Percentiles rank a stretch among this genome's conserved stretches.
Evolutionary conservation across 1,284 basidiomycete species (phyloP).

Genomic region (Puccinia coronata): DNA sequence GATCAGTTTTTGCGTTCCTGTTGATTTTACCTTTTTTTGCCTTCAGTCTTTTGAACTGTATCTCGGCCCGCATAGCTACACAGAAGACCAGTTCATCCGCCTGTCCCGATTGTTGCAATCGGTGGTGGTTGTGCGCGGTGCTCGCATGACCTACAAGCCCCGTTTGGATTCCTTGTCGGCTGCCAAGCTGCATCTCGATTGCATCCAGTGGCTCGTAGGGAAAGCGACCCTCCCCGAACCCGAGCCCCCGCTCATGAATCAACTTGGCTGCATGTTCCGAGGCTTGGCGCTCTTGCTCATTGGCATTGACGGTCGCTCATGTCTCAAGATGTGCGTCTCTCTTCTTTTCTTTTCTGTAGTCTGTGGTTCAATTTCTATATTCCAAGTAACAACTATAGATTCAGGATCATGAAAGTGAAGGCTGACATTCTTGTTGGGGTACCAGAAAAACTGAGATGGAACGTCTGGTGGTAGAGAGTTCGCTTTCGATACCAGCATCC

Average conservation of each 20-base stretch:
- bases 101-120: conserved; percentile 55
- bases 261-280: conserved; percentile 54
- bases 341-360: background rate
- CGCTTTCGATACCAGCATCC: conserved; percentile 53
- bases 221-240: conserved; percentile 53
- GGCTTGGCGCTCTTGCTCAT: conserved; percentile 55
- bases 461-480: conserved; percentile 52
- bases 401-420: background rate
- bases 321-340: conserved; percentile 54
- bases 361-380: background rate
- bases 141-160: conserved; percentile 54
- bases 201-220: conserved; percentile 55
- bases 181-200: conserved; percentile 55
- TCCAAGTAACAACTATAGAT: too few species aligned
- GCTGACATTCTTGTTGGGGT: background rate
- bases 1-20: background rate
- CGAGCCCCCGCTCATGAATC: conserved; percentile 51
- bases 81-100: conserved; percentile 53
- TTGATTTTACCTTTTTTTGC: background rate
- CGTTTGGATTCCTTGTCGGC: conserved; percentile 53
- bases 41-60: conserved; percentile 46
- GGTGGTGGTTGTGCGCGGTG: conserved; percentile 56
- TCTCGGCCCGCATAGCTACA: background rate
- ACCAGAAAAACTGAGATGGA: conserved; percentile 55
- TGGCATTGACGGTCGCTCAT: conserved; percentile 54